A percentile compares a stretch with the other conserved stretches of the same genome.
These are phyloP conservation scores for Trichodelitschia bisporula DNA, from an alignment of 495 filamentous ascomycete species.

Conservation along the genomic window DNA sequence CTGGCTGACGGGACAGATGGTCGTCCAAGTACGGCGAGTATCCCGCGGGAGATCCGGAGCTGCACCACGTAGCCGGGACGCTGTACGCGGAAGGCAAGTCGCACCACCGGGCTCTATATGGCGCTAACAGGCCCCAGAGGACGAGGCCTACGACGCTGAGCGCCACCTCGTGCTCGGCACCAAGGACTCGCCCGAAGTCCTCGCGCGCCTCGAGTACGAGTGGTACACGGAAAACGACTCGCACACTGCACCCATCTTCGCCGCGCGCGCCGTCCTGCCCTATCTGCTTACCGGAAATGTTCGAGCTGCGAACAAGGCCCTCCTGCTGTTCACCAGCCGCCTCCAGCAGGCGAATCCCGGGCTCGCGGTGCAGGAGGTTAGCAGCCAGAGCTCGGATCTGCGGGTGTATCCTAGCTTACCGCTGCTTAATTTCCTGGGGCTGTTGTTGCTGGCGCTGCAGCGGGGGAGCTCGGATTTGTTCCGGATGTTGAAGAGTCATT, in stretches of 20 bases:
- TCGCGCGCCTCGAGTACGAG: conserved; percentile 64
- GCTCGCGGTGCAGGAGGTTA: conserved; percentile 58
- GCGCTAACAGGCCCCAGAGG: no score
- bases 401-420: conserved; percentile 72
- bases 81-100: conserved; percentile 52
- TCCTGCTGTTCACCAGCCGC: conserved; percentile 53
- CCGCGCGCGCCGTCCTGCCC: conserved; percentile 70
- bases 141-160: conserved; percentile 80
- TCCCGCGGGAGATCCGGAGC: conserved; percentile 79
- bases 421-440: conserved; percentile 71
- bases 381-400: conserved; percentile 44
- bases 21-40: conserved; percentile 61
- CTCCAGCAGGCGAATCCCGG: conserved; percentile 42
- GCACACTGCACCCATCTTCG: conserved; percentile 74
- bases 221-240: conserved; percentile 83
- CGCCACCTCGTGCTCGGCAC: conserved; percentile 75
- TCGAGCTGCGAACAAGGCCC: conserved; percentile 59
- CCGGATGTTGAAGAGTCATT: conserved; percentile 58
- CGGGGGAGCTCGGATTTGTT: conserved; percentile 61
- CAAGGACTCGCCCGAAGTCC: conserved; percentile 56
- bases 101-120: no score
- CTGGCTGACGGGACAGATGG: conserved; percentile 31
- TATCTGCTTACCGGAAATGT: conserved; percentile 81
- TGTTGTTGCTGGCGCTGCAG: conserved; percentile 65
- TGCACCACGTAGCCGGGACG: conserved; percentile 79